phyloP scores from a whole-genome alignment of 805 yeast species.

The Myxozyma sirexii region DNA sequence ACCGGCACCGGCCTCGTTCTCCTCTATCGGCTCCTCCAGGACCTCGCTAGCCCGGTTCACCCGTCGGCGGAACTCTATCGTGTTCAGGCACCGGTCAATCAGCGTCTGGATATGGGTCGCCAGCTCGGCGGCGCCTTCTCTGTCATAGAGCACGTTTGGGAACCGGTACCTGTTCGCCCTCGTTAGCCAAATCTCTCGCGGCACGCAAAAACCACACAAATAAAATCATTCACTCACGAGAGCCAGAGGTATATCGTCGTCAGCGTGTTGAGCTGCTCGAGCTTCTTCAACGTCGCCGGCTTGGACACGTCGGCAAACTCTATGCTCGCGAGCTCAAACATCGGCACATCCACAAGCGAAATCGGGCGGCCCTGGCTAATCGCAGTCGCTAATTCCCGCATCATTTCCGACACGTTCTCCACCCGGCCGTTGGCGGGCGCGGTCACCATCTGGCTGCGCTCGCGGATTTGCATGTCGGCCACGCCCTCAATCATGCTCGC shows the following conservation, averaged over 20 bases:
- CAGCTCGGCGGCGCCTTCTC: slow-evolving; percentile 70
- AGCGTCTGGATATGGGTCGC: slow-evolving; percentile 43
- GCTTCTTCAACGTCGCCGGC: slow-evolving; percentile 18
- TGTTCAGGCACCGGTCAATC: slow-evolving; percentile 26
- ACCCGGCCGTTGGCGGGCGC: slow-evolving; percentile 58
- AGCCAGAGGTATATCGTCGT: slow-evolving; percentile 72
- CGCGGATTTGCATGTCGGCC: slow-evolving; percentile 53
- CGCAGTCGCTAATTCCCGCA: slow-evolving; percentile 53
- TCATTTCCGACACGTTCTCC: slow-evolving; percentile 48
- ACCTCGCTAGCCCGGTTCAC: background rate
- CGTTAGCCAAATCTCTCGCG: background rate
- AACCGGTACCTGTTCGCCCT: slow-evolving; percentile 54
- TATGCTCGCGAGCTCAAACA: slow-evolving; percentile 28
- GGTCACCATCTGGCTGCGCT: slow-evolving; percentile 58
- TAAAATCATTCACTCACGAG: slow-evolving; percentile 48
- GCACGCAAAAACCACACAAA: background rate
- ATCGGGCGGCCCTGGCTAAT: slow-evolving; percentile 59
- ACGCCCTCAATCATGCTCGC: slow-evolving; percentile 52
- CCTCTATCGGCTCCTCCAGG: background rate
- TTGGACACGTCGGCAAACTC: slow-evolving; percentile 25
- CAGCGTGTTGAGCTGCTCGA: slow-evolving; percentile 30
- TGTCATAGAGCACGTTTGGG: slow-evolving; percentile 77
- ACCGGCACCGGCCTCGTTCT: background rate
- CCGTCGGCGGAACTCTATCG: slow-evolving; percentile 21
- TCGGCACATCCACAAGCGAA: slow-evolving; percentile 56